Conservation (phyloP, 352 stramenopile genomes). For the Phytophthora citricola region DNA sequence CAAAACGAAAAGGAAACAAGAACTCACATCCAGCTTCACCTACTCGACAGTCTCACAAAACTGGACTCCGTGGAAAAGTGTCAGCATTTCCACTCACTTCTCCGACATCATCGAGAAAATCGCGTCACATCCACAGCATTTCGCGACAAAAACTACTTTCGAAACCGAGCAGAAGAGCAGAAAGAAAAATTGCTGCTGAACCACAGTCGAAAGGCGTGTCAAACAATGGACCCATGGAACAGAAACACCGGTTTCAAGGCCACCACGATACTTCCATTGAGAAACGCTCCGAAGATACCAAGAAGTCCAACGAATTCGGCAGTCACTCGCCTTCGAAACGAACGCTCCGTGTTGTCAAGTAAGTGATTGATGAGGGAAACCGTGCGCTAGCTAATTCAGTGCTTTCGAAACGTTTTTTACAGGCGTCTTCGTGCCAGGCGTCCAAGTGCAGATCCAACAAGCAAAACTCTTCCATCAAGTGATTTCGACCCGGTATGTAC, state of each 20-base stretch:
- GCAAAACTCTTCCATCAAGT: background rate
- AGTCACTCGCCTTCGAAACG: constrained; percentile 39
- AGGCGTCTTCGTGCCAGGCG: constrained; percentile 26
- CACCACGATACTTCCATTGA: constrained; percentile 1
- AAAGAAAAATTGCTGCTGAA: background rate
- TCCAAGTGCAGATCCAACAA: constrained; percentile 15
- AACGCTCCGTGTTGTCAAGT: constrained; percentile 38
- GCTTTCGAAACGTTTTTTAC: background rate
- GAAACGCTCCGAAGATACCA: background rate
- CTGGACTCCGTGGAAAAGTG: constrained; percentile 15
- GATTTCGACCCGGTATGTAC: background rate
- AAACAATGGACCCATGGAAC: constrained; percentile 13
- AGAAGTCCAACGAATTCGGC: constrained; percentile 14
- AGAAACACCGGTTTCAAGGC: constrained; percentile 8
- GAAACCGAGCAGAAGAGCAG: background rate
- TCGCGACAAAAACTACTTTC: background rate
- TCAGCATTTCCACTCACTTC: constrained; percentile 3
- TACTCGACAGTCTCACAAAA: background rate
- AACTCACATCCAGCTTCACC: constrained; percentile 5
- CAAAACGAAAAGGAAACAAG: constrained; percentile 11
- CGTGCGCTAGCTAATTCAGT: background rate
- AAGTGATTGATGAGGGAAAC: background rate
- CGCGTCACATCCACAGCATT: background rate
- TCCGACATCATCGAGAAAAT: constrained; percentile 21
- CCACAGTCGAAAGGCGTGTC: background rate